Conservation (phyloP, 495 filamentous ascomycete species). For the Trichocladium antarcticum region DNA sequence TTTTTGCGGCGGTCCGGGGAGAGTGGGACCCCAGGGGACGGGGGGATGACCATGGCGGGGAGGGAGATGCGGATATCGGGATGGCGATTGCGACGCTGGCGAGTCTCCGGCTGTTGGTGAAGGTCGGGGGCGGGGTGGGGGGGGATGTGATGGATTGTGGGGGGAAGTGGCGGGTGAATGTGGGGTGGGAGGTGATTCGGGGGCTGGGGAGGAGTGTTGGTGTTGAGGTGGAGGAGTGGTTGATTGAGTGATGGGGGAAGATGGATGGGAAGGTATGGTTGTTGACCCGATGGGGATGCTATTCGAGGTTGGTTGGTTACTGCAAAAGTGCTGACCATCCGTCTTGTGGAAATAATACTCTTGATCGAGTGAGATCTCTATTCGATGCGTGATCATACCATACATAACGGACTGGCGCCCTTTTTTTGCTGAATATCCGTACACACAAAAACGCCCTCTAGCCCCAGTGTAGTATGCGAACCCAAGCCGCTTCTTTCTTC, state of each 20-base stretch:
- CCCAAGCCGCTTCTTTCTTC: background rate
- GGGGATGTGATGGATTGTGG: conserved; percentile 51
- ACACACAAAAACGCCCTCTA: conserved; percentile 1
- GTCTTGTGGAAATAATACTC: too few relatives aligned
- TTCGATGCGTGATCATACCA: background rate
- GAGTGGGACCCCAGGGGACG: conserved; percentile 41
- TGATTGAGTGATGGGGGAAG: conserved; percentile 45
- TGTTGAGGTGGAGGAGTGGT: conserved; percentile 61
- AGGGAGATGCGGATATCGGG: conserved; percentile 48
- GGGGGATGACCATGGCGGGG: conserved; percentile 3
- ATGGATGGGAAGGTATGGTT: background rate
- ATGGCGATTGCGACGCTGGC: conserved; percentile 71
- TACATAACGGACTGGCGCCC: background rate
- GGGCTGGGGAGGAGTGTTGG: conserved; percentile 55
- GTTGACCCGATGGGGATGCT: too few relatives aligned
- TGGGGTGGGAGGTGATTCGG: conserved; percentile 62
- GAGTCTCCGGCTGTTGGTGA: conserved; percentile 61
- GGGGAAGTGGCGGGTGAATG: conserved; percentile 61
- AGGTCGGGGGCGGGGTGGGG: conserved; percentile 35
- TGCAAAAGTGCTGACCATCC: too few relatives aligned
- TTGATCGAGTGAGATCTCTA: background rate
- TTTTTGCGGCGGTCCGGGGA: conserved; percentile 68
- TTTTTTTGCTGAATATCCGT: background rate
- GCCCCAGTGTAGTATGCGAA: background rate
- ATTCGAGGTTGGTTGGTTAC: too few relatives aligned